Evolutionary conservation across 2,329 filamentous ascomycete genomes (phyloP).

Genomic region (Bipolaris victoriae): DNA sequence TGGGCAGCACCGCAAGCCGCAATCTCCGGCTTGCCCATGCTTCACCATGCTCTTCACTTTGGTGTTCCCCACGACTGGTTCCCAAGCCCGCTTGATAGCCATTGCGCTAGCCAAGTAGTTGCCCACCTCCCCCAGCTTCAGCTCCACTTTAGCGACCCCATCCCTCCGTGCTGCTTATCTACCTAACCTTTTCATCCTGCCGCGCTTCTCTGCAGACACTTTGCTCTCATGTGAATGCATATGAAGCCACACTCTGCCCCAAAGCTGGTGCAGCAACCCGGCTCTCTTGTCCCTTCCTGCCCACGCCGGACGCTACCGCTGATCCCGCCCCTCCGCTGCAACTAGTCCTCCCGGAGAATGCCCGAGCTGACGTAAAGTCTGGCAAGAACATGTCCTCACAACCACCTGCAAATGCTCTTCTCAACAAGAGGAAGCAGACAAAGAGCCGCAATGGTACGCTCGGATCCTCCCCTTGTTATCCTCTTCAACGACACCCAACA

Average conservation of each 20-base stretch:
- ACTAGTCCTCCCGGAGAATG: slow-evolving; percentile 15
- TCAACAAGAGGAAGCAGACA: slow-evolving; percentile 71
- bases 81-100: slow-evolving; percentile 8
- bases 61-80: slow-evolving; percentile 21
- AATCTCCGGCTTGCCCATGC: not conserved
- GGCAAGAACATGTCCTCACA: slow-evolving; percentile 36
- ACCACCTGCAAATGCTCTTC: slow-evolving; percentile 43
- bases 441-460: slow-evolving; percentile 76
- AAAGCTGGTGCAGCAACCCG: slow-evolving; percentile 24
- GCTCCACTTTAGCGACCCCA: slow-evolving; percentile 39
- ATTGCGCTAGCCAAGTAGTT: slow-evolving; percentile 18
- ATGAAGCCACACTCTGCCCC: slow-evolving; percentile 12
- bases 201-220: not conserved
- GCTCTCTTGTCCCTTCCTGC: slow-evolving; percentile 21
- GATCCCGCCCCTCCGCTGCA: slow-evolving; percentile 59
- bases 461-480: not conserved
- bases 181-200: slow-evolving; percentile 2
- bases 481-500: not conserved
- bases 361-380: slow-evolving; percentile 16
- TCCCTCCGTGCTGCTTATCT: slow-evolving; percentile 20
- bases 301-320: slow-evolving; percentile 62
- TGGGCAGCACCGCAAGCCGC: not conserved
- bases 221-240: slow-evolving; percentile 1
- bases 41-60: not conserved
- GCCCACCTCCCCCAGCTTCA: slow-evolving; percentile 26